Conservation (phyloP, 768 basidiomycete species). For the Dictyophora rubrovolvata region DNA sequence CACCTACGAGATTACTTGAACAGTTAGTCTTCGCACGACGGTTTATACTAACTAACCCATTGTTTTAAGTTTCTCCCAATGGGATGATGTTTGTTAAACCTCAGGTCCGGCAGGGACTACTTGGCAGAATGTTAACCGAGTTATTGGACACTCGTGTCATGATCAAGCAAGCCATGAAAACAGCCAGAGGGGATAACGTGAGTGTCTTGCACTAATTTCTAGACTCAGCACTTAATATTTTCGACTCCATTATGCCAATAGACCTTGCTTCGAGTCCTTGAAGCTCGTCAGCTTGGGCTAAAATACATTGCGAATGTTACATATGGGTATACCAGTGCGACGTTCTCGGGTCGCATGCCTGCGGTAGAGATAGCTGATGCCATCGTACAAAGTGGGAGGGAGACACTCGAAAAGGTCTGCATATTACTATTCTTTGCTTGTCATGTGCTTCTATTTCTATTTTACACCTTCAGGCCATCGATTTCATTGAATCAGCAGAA, state of each 20-base stretch:
- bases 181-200: conserved; percentile 65
- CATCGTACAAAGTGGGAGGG: conserved; percentile 92
- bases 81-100: conserved; percentile 91
- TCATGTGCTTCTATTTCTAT: background rate
- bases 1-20: conserved; percentile 67
- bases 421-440: background rate
- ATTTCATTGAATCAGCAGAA: conserved; percentile 57
- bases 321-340: conserved; percentile 92
- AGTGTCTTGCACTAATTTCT: conserved; percentile 2
- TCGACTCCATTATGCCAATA: conserved; percentile 20
- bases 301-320: conserved; percentile 94
- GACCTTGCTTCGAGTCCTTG: conserved; percentile 66
- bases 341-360: conserved; percentile 95
- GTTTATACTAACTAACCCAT: background rate
- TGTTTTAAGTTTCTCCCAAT: conserved; percentile 76
- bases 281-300: conserved; percentile 86
- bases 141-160: conserved; percentile 91
- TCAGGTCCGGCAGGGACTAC: conserved; percentile 69
- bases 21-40: conserved; percentile 33
- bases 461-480: conserved; percentile 56
- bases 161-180: conserved; percentile 97
- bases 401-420: conserved; percentile 84
- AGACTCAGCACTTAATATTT: background rate
- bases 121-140: conserved; percentile 88
- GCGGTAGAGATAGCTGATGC: conserved; percentile 97